These are phyloP conservation scores for Podospora bellae-mahoneyi DNA, from an alignment of 495 filamentous ascomycete genomes.

Conservation along the genomic window DNA sequence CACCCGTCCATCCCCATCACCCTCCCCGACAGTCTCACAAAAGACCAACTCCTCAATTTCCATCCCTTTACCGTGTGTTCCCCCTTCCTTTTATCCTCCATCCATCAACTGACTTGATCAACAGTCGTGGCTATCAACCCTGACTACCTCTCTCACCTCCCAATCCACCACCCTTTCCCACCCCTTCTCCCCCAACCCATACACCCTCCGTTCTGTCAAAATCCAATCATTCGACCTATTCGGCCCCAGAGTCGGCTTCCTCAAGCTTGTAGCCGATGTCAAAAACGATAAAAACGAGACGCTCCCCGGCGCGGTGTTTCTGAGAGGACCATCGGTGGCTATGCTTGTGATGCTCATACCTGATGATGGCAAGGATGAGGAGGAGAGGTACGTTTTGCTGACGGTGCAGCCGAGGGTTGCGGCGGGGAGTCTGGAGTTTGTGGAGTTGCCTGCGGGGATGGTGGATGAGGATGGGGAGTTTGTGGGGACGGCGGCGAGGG, in stretches of 20 bases:
- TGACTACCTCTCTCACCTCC: constrained; percentile 60
- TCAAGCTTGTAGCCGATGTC: constrained; percentile 69
- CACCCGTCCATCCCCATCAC: constrained; percentile 47
- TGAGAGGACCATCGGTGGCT: constrained; percentile 76
- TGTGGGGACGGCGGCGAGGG: constrained; percentile 70
- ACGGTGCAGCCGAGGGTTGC: constrained; percentile 82
- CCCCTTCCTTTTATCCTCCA: not conserved
- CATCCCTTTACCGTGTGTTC: constrained; percentile 58
- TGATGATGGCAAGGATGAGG: constrained; percentile 52
- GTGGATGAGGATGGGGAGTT: constrained; percentile 76
- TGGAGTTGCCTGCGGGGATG: constrained; percentile 88
- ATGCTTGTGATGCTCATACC: constrained; percentile 79
- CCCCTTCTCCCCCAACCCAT: constrained; percentile 68
- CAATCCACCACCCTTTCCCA: constrained; percentile 49
- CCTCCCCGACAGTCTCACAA: constrained; percentile 55
- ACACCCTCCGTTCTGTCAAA: constrained; percentile 63
- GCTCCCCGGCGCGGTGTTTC: constrained; percentile 74
- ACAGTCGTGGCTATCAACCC: constrained; percentile 64
- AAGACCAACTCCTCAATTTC: constrained; percentile 65
- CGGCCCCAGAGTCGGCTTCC: constrained; percentile 65
- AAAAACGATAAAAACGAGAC: constrained; percentile 59
- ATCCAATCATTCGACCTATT: constrained; percentile 76
- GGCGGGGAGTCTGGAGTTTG: constrained; percentile 68
- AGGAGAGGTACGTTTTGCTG: constrained; percentile 68
- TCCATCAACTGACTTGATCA: not conserved